Conservation (phyloP, 495 filamentous ascomycete species). For the Umbilicaria muhlenbergii region DNA sequence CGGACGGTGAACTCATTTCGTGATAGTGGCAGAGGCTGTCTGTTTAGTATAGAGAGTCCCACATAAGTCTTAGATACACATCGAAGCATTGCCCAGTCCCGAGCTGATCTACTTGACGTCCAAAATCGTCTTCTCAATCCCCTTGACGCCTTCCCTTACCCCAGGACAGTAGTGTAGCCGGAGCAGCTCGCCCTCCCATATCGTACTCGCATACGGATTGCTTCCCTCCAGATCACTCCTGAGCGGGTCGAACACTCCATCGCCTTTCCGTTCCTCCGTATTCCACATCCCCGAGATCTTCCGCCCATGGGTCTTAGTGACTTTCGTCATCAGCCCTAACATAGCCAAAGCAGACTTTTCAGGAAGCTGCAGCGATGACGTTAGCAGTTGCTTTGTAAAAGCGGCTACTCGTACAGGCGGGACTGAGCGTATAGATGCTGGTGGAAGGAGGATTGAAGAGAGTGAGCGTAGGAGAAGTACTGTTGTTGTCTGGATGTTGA, state of each 20-base stretch:
- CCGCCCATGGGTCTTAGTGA: conserved; percentile 53
- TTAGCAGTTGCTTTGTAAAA: conserved; percentile 85
- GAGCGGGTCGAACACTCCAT: conserved; percentile 45
- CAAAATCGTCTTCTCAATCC: conserved; percentile 48
- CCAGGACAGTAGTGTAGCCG: conserved; percentile 74
- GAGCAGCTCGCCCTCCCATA: conserved; percentile 89
- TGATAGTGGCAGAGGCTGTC: too few relatives aligned
- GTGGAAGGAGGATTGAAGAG: conserved; percentile 57
- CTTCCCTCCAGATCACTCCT: conserved; percentile 52
- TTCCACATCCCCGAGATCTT: conserved; percentile 63
- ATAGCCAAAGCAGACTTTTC: conserved; percentile 74
- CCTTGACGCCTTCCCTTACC: conserved; percentile 57
- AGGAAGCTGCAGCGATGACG: conserved; percentile 65
- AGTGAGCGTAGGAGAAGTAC: conserved; percentile 80
- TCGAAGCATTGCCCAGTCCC: too few relatives aligned
- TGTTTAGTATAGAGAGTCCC: too few relatives aligned
- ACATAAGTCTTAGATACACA: too few relatives aligned
- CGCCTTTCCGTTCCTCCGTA: conserved; percentile 81
- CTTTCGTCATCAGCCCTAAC: conserved; percentile 54
- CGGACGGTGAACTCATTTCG: too few relatives aligned
- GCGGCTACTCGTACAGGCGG: conserved; percentile 69
- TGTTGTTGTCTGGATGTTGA: conserved; percentile 86
- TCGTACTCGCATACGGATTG: conserved; percentile 76
- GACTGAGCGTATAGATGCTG: conserved; percentile 36
- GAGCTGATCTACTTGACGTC: conserved; percentile 2